Evolutionary conservation across 495 filamentous ascomycete species (phyloP).

Genomic region (Cercophora scortea): DNA sequence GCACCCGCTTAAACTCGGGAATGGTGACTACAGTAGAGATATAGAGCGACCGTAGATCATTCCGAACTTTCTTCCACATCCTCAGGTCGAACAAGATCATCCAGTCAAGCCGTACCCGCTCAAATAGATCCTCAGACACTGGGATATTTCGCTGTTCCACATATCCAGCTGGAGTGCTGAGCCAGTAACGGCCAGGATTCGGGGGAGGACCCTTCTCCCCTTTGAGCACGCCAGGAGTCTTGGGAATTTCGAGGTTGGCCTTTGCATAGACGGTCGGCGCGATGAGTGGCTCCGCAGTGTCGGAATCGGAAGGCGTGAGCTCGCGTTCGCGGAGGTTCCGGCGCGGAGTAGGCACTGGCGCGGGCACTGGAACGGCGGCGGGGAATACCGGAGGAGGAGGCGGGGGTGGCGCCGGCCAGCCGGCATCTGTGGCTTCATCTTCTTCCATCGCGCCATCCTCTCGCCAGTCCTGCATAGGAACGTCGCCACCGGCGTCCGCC

Average conservation of each 20-base stretch:
- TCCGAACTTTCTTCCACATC: conserved; percentile 92
- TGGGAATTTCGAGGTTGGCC: conserved; percentile 48
- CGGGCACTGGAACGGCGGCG: conserved; percentile 3
- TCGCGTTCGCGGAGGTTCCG: conserved; percentile 40
- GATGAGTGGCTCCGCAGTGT: conserved; percentile 50
- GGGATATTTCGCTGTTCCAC: conserved; percentile 50
- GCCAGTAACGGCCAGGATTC: conserved; percentile 72
- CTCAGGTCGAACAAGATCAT: conserved; percentile 92
- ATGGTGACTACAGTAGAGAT: conserved; percentile 94
- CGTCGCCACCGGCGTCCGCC: conserved; percentile 50
- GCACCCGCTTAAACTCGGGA: conserved; percentile 91
- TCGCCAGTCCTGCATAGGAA: conserved; percentile 48
- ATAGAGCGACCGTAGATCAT: conserved; percentile 85
- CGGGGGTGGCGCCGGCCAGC: conserved; percentile 56
- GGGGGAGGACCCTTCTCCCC: conserved; percentile 22
- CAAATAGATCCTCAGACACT: conserved; percentile 73
- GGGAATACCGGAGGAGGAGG: conserved; percentile 40
- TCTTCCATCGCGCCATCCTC: conserved; percentile 43
- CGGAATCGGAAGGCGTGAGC: conserved; percentile 52
- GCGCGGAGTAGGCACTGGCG: conserved; percentile 27
- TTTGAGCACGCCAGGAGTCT: conserved; percentile 39
- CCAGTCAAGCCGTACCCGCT: conserved; percentile 88
- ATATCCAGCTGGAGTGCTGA: conserved; percentile 65
- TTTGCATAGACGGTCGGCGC: conserved; percentile 46
- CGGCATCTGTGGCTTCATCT: conserved; percentile 62